Base-by-base conservation (phyloP, 2,329 filamentous ascomycete genomes). In the Penicillium hordei region DNA sequence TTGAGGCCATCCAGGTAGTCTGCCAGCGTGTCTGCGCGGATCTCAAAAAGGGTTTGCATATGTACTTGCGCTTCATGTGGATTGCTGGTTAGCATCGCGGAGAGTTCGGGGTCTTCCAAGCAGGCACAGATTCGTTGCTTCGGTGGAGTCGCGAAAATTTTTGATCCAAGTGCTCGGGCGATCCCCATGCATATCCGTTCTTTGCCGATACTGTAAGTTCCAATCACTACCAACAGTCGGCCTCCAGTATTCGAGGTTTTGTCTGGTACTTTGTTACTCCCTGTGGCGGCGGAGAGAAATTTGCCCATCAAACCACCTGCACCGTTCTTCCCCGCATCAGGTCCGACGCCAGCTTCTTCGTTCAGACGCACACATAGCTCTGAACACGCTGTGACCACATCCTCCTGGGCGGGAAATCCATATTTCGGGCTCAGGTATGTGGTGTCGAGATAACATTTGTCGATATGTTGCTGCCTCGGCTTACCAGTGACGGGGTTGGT, bases 201-300 rank as follows among this genome's bases (percentile, higher is more conserved):
- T 76, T 99, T 99, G 70, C 94, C 94, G 68, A 99, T 99, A 66
- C 90, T 95, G 76, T 99, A 99, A 0, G 94, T 99, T 44, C 94
- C 94, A 60, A 96, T 95, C 7, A 99, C 86, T 5, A 99, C 90
- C 0, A 99, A 83, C 2, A 99, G 82, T 5, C 91, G 87, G 46
- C 90, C 87, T 45, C 81, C 80, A 31, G 72, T 68, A 3, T 55
- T 62, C 71, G 81, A 50, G 55, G 64, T 40, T 62, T 70, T 61
- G 8, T 64, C 56, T 54, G 58, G 49, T 19, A 63, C 53, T 66
- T 63, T 69, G 62, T 63, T 42, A 48, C 50, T 51, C 9, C 75
- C 72, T 3, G 76, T 74, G 17, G 77, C 73, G 23, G 80, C 81
- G 21, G 77, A 79, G 5, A 89, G 74, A 63, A 89, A 89, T 59